Evolutionary conservation across 192 early-diverging fungal genomes (phyloP).

Genomic region (Linnemannia exigua): DNA sequence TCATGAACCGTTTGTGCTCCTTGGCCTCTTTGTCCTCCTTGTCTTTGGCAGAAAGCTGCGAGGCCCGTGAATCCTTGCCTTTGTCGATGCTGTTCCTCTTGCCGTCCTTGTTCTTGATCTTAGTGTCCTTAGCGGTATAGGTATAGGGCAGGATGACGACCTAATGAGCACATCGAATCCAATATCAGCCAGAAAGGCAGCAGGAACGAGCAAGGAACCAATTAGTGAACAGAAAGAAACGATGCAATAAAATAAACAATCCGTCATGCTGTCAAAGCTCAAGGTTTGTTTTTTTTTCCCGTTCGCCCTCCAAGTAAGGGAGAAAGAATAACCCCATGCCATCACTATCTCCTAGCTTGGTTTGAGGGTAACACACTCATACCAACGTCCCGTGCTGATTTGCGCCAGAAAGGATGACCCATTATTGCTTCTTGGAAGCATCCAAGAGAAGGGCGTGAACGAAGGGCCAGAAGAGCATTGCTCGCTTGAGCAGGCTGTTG

Average conservation of each 20-base stretch:
- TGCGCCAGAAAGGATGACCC: not conserved
- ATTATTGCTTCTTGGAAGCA: not conserved
- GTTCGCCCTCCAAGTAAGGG: not conserved
- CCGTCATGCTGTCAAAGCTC: not conserved
- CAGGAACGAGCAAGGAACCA: not conserved
- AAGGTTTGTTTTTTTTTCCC: not conserved
- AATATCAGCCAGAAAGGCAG: not conserved
- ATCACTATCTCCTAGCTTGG: not conserved
- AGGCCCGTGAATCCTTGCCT: conserved; percentile 7
- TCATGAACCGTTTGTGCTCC: conserved; percentile 49
- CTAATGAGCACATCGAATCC: conserved; percentile 11
- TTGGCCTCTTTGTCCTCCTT: conserved; percentile 53
- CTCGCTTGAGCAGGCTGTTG: not conserved
- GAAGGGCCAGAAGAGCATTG: not conserved
- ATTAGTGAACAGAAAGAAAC: not conserved
- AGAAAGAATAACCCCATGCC: not conserved
- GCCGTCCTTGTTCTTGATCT: conserved; percentile 39
- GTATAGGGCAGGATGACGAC: conserved; percentile 54
- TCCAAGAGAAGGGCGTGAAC: not conserved
- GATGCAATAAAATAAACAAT: not conserved
- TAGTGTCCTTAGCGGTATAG: conserved; percentile 46
- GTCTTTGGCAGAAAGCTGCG: conserved; percentile 18
- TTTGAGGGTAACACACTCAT: not conserved
- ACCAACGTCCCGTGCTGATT: not conserved
- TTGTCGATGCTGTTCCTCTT: not conserved